Conservation (phyloP, 805 yeast genomes). For the Lipomyces orientalis region DNA sequence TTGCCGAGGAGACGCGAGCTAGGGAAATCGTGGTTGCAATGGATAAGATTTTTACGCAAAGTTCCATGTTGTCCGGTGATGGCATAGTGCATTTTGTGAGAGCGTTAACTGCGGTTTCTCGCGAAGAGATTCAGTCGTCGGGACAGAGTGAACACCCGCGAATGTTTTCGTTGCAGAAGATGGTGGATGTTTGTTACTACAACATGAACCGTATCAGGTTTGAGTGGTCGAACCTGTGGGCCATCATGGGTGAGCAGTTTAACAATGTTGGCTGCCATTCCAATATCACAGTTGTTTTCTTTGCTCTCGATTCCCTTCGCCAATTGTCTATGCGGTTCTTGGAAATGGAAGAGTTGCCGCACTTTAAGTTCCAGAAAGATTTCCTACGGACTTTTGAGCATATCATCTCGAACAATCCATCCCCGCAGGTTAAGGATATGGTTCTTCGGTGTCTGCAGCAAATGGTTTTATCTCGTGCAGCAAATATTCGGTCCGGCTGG, state of each 20-base stretch:
- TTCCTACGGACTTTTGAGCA: conserved; percentile 89
- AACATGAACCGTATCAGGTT: conserved; percentile 95
- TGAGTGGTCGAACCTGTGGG: conserved; percentile 97
- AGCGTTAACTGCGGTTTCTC: conserved; percentile 83
- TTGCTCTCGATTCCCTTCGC: conserved; percentile 92
- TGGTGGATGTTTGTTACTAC: conserved; percentile 96
- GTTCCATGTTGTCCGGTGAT: conserved; percentile 76
- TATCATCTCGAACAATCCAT: conserved; percentile 69
- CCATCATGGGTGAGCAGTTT: conserved; percentile 87
- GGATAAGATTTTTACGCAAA: conserved; percentile 85
- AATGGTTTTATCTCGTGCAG: conserved; percentile 77
- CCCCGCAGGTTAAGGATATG: conserved; percentile 80
- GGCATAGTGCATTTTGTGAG: conserved; percentile 87
- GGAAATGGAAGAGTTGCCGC: conserved; percentile 91
- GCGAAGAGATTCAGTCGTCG: conserved; percentile 89
- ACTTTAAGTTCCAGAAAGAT: conserved; percentile 94
- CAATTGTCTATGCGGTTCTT: conserved; percentile 91
- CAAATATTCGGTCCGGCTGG: conserved; percentile 91
- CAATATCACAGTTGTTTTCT: conserved; percentile 76
- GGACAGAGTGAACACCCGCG: conserved; percentile 84
- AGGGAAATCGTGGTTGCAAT: conserved; percentile 54
- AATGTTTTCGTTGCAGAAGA: conserved; percentile 89
- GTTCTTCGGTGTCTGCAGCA: conserved; percentile 87
- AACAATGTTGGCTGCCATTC: conserved; percentile 81
- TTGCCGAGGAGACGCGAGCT: conserved; percentile 45